Conservation (phyloP, 2,329 filamentous ascomycete species). For the Zymoseptoria passerinii region DNA sequence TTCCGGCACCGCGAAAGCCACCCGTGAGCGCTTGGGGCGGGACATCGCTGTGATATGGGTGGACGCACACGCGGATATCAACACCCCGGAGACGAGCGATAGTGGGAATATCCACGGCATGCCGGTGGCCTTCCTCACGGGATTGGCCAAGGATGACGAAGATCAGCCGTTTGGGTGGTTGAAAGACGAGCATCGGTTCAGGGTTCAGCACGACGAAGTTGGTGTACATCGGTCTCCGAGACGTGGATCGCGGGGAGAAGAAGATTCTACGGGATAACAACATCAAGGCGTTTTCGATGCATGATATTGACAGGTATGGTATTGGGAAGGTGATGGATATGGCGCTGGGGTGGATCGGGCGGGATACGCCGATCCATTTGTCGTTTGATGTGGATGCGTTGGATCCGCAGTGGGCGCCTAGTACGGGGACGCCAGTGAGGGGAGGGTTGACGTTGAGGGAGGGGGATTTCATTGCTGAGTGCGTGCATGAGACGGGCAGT, state of each 20-base stretch:
- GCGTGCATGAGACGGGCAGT: slow-evolving; percentile 48
- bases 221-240: slow-evolving; percentile 91
- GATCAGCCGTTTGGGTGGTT: slow-evolving; percentile 88
- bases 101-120: slow-evolving; percentile 97
- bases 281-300: slow-evolving; percentile 97
- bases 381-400: slow-evolving; percentile 96
- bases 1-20: slow-evolving; percentile 76
- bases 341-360: slow-evolving; percentile 92
- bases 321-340: slow-evolving; percentile 96
- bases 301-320: slow-evolving; percentile 88
- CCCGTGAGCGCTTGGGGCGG: slow-evolving; percentile 68
- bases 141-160: slow-evolving; percentile 61
- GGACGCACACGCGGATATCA: slow-evolving; percentile 96
- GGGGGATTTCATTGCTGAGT: slow-evolving; percentile 90
- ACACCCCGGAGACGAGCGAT: slow-evolving; percentile 80
- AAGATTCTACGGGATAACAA: slow-evolving; percentile 76
- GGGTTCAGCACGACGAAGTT: slow-evolving; percentile 69
- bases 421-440: slow-evolving; percentile 88
- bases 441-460: slow-evolving; percentile 89
- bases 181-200: slow-evolving; percentile 60
- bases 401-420: slow-evolving; percentile 92
- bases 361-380: slow-evolving; percentile 90
- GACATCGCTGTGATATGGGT: slow-evolving; percentile 98
- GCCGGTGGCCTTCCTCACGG: slow-evolving; percentile 87
- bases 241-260: slow-evolving; percentile 93